Evolutionary conservation across 768 basidiomycete genomes (phyloP), one percentile per base, ranked within the genome.

Genomic region (Asterophora lycoperdoides): DNA sequence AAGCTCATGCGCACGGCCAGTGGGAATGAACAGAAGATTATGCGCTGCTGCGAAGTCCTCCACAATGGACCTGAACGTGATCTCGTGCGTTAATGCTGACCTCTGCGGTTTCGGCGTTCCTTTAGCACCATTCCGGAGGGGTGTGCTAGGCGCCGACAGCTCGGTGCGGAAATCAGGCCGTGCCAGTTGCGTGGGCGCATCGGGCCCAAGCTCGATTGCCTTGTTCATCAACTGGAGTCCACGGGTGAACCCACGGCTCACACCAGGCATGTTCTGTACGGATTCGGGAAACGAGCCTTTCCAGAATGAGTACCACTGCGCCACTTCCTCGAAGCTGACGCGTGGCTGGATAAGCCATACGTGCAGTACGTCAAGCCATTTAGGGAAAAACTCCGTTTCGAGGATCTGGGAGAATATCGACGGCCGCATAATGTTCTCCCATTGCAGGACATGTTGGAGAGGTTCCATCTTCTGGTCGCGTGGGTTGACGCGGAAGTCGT

Each of bases 161-260:
- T 82, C 79, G n/a, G 66, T 71, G 35, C 69, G 68, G 62, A 79
- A 78, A 51, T 86, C 84, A 1, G 90, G 90, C 26, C 82, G 84
- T 37, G 72, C 74, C 26, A 93, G 69, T 54, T 76, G 77, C 0
- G 76, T 74, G 0, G 84, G 79, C 8, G 90, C 92, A 23, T 88
- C 79, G 2, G 82, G 74, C 6, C 93, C 93, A 20, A 98, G 74
- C 52, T 89, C 85, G 63, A 94, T 84, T 18, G 95, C 95, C 56
- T 86, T 83, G 63, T 96, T 89, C 93, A 99, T 96, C 53, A 98
- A 64, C 64, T 97, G 89, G 49, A 97, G 65, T 1, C 92, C 96
- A 41, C 83, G 78, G 37, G 84, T 89, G 62, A 98, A 96, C 13
- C 93, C 95, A 38, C 78, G 76, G 45, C 77, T 71, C 19, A 97